Evolutionary conservation across 202 grass and related monocot genomes (phyloP).

Genomic region (Brachypodium distachyon): DNA sequence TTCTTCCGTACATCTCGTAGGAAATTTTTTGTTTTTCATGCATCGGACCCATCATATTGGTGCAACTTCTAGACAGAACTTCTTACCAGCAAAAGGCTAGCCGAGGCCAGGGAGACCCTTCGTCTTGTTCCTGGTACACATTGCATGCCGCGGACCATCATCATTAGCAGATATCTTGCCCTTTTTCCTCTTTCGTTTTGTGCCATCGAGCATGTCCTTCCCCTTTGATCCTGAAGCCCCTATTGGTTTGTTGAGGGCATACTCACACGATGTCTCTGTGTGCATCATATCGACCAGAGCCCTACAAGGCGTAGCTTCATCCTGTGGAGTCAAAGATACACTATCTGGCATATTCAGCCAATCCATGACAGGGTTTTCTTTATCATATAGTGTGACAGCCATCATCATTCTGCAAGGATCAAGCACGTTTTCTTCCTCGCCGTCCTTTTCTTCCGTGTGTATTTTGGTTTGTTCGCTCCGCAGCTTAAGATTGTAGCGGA

Average conservation of each 20-base stretch:
- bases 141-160: not conserved
- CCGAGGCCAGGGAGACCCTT: not conserved
- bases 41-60: too few species aligned
- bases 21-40: too few species aligned
- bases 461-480: not conserved
- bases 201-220: not conserved
- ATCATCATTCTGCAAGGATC: slow-evolving; percentile 12
- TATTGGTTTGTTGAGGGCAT: not conserved
- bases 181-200: not conserved
- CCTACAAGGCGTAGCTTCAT: not conserved
- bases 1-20: too few species aligned
- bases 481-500: not conserved
- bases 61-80: not conserved
- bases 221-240: not conserved
- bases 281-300: not conserved
- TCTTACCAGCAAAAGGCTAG: not conserved
- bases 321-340: not conserved
- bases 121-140: not conserved
- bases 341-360: not conserved
- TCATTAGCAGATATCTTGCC: not conserved
- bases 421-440: not conserved
- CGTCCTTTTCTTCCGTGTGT: not conserved
- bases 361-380: slow-evolving; percentile 16
- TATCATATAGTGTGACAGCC: not conserved
- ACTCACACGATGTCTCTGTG: not conserved